Conservation (phyloP, 1,284 basidiomycete genomes). For the Malassezia brasiliensis region DNA sequence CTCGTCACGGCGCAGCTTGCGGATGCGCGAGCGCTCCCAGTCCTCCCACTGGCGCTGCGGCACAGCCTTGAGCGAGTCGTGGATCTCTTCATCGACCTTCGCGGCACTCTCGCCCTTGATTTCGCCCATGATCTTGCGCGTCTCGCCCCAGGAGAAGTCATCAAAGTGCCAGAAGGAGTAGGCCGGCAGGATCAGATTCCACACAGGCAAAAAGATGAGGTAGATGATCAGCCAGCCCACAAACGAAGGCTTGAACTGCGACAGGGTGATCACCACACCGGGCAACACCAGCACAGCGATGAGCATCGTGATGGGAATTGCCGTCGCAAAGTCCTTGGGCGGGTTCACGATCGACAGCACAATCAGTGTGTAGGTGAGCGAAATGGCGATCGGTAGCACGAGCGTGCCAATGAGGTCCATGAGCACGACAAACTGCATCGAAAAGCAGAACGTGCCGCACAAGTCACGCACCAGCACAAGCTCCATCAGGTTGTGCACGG, state of each 20-base stretch:
- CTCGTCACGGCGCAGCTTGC: slow-evolving; percentile 83
- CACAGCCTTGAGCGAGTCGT: slow-evolving; percentile 58
- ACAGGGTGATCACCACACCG: slow-evolving; percentile 80
- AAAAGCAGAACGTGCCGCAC: slow-evolving; percentile 58
- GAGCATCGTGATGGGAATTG: slow-evolving; percentile 85
- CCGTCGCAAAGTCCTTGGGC: slow-evolving; percentile 75
- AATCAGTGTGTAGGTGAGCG: slow-evolving; percentile 78
- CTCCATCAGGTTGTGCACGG: slow-evolving; percentile 98
- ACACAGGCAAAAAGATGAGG: slow-evolving; percentile 55
- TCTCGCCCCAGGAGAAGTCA: slow-evolving; percentile 98
- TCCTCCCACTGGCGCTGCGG: slow-evolving; percentile 95
- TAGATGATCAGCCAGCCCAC: slow-evolving; percentile 97
- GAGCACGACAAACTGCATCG: slow-evolving; percentile 74
- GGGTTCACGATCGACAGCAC: slow-evolving; percentile 67
- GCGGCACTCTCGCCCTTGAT: slow-evolving; percentile 61
- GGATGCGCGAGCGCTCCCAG: slow-evolving; percentile 92
- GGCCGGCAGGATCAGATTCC: slow-evolving; percentile 61
- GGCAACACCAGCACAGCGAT: slow-evolving; percentile 85
- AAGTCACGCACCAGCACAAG: slow-evolving; percentile 90
- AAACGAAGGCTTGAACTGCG: slow-evolving; percentile 87
- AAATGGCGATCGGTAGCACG: slow-evolving; percentile 86
- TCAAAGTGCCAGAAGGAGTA: slow-evolving; percentile 99
- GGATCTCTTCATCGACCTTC: slow-evolving; percentile 57
- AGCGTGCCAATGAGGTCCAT: slow-evolving; percentile 96
- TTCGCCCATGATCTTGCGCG: slow-evolving; percentile 74